Evolutionary conservation across 129 eudicot genomes (phyloP).

Genomic region (Escallonia rubra): DNA sequence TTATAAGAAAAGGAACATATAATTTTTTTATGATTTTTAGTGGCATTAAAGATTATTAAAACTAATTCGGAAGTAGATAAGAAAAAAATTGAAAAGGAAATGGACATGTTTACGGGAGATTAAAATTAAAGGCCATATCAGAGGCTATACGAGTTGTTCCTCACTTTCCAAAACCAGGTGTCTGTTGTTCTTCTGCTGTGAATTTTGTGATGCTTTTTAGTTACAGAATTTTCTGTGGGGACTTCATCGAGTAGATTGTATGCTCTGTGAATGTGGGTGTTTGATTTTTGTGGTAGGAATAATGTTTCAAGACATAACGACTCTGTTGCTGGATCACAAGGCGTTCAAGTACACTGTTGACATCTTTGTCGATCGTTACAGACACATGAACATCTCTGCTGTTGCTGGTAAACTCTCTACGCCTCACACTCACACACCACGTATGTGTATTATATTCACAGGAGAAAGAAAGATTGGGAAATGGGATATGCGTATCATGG

Average conservation of each 20-base stretch:
- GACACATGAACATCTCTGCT: conserved; percentile 69
- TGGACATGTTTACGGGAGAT: conserved; percentile 92
- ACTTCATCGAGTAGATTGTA: conserved; percentile 29
- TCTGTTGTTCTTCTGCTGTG: neutral
- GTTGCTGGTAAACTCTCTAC: conserved; percentile 70
- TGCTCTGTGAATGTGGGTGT: neutral
- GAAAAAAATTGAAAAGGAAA: too few species aligned
- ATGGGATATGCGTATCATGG: too few species aligned
- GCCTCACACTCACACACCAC: neutral
- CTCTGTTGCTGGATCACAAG: conserved; percentile 75
- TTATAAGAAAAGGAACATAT: too few species aligned
- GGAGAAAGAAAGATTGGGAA: too few species aligned
- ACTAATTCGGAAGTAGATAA: too few species aligned
- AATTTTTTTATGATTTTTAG: too few species aligned
- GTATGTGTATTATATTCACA: too few species aligned
- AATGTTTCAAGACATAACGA: conserved; percentile 96
- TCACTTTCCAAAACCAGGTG: conserved; percentile 80
- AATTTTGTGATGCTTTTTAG: neutral
- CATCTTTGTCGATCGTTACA: conserved; percentile 91
- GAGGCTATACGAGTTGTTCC: conserved; percentile 84
- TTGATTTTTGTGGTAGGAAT: conserved; percentile 47
- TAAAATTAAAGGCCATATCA: conserved; percentile 68
- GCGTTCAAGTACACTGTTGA: conserved; percentile 83
- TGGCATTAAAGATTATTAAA: too few species aligned
- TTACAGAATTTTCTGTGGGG: neutral